A percentile compares a stretch with the other conserved stretches of the same genome.
phyloP scores from a whole-genome alignment of 2,329 filamentous ascomycete species.

The Clarireedia paspali region DNA sequence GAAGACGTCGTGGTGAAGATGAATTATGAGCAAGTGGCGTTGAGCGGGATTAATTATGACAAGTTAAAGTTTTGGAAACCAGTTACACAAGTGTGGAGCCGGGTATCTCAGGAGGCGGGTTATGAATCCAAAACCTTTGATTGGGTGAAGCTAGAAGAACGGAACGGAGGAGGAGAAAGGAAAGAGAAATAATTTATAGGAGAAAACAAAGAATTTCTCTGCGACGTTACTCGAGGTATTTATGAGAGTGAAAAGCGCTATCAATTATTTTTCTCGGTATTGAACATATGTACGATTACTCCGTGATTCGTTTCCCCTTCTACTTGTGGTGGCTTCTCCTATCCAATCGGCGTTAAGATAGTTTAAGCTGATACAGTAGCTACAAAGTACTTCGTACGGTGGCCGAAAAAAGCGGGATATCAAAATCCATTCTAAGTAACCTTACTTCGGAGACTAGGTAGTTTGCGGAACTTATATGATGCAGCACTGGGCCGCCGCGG shows the following conservation, averaged over 20 bases:
- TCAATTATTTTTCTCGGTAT: no score
- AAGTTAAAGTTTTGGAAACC: neutral
- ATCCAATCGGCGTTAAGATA: neutral
- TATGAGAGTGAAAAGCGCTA: neutral
- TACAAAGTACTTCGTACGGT: neutral
- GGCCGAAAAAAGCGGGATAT: neutral
- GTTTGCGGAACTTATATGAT: no score
- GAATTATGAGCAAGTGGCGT: neutral
- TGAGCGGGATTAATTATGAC: neutral
- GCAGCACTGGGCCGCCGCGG: no score
- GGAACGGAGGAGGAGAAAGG: neutral
- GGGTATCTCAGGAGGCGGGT: neutral
- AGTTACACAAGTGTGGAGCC: neutral
- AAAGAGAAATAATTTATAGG: neutral
- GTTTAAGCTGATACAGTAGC: neutral
- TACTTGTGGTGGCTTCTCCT: no score
- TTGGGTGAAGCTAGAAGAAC: neutral
- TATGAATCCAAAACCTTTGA: conserved; percentile 7
- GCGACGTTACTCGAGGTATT: neutral
- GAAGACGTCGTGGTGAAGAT: neutral
- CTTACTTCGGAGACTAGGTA: neutral
- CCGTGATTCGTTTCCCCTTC: neutral
- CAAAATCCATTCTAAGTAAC: neutral
- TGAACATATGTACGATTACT: neutral
- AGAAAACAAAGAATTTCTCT: neutral